Evolutionary conservation across 371 early-diverging fungal genomes (phyloP), one percentile per base, ranked within the genome.

Genomic region (Thermomucor indicae-seudaticae): DNA sequence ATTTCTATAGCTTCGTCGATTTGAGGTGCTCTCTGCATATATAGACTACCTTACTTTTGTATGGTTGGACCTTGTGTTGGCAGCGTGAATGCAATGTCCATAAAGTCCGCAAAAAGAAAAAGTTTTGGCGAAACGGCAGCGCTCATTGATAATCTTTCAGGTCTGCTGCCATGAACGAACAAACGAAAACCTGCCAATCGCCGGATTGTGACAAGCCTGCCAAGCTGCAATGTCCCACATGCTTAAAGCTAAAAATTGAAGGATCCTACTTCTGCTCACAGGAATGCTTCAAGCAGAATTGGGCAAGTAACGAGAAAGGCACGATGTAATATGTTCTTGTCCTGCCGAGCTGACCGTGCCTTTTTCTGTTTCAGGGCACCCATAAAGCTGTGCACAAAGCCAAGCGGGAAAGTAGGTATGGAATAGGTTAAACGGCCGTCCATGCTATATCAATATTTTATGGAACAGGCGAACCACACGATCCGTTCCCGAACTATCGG

Each of bases 261-360:
- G 83, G 77, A 24, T 84, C 90, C 4, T 88, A 75, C 65, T 96
- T 92, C 55, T 96, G 96, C 65, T 82, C 88, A 14, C 95, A 94
- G 17, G 48, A 50, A 27, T 41, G 54, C 46, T 50, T 54, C 41
- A 54, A 54, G 22, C 39, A 47, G 40, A 54, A 42, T 29, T 54
- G 54, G 54, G 54, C 41, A 54, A 17, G 23, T 23, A 27, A 8
- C 4, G 17, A 45, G 17, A 3, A 6, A 17, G 32, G 16, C 12
- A 32, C 20, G 23, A 42, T 42, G 20, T 24, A 1, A 11, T 10
- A 5, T 12, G 7, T 49, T 38, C 39, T 49, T 39, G 16, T 30
- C 17, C 31, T 25, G 10, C 19, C 3, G 4, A 20, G 28, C 10
- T 45, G 45, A 30, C 4, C 6, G n/a, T 6, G 7, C 38, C 25